phyloP scores from a whole-genome alignment of 148 eudicot genomes.

The Limonium bicolor region DNA sequence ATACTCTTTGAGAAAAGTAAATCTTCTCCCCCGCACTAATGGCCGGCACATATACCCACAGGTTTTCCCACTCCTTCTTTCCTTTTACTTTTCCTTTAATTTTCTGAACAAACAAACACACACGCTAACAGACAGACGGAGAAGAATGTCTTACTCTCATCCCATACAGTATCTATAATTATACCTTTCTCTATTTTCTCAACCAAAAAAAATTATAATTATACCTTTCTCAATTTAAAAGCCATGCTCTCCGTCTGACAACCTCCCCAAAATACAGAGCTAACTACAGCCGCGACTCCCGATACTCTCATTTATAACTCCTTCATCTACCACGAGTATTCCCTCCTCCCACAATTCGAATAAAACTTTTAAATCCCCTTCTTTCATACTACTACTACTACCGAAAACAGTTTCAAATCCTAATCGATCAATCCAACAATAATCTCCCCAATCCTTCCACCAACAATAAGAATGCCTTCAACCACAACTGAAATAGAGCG shows the following conservation, averaged over 20 bases:
- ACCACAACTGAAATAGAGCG: no score
- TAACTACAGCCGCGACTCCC: background rate
- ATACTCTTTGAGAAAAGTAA: no score
- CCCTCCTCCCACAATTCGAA: background rate
- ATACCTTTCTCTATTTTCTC: no score
- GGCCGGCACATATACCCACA: conserved; percentile 1
- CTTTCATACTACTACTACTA: background rate
- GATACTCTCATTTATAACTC: background rate
- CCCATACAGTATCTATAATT: no score
- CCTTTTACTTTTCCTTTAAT: no score
- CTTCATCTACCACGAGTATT: background rate
- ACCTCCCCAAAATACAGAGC: background rate
- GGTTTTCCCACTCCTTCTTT: background rate
- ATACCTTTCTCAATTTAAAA: background rate
- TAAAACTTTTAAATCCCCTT: background rate
- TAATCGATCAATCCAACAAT: background rate
- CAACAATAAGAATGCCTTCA: no score
- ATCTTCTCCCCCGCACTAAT: no score
- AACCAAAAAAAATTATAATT: background rate
- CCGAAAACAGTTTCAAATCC: background rate
- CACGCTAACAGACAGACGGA: no score
- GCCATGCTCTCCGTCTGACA: background rate
- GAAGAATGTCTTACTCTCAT: no score
- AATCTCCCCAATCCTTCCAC: background rate
- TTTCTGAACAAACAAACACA: no score